A percentile compares a stretch with the other conserved stretches of the same genome.
Conservation (phyloP, 176 grass and related monocot genomes). For the Oryza coarctata region DNA sequence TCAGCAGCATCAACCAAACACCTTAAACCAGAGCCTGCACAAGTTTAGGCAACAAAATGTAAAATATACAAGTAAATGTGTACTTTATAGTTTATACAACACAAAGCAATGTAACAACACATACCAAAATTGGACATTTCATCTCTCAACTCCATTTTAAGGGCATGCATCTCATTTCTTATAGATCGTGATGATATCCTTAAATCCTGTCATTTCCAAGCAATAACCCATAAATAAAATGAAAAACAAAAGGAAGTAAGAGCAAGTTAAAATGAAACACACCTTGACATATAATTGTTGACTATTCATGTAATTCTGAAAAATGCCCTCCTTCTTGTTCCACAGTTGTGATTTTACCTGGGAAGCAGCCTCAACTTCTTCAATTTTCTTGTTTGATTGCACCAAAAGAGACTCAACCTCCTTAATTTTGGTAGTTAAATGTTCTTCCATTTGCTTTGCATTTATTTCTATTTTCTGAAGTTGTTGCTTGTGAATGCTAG, state of each 20-base stretch:
- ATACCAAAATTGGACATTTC: constrained; percentile 82
- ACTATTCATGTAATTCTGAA: constrained; percentile 50
- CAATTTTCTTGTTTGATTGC: constrained; percentile 63
- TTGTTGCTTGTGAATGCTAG: constrained; percentile 46
- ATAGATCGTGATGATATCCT: constrained; percentile 55
- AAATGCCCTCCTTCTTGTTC: constrained; percentile 69
- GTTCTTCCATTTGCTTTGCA: constrained; percentile 56
- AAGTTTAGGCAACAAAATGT: constrained; percentile 10
- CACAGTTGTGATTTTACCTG: constrained; percentile 59
- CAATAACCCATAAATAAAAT: constrained; percentile 14
- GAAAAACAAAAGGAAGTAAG: constrained; percentile 2
- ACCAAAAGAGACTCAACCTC: constrained; percentile 65
- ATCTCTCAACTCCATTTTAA: constrained; percentile 73
- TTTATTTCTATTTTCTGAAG: constrained; percentile 49
- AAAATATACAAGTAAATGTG: not conserved
- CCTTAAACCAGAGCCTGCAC: constrained; percentile 67
- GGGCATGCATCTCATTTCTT: constrained; percentile 49
- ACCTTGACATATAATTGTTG: constrained; percentile 66
- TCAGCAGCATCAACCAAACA: constrained; percentile 83
- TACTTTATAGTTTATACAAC: not conserved
- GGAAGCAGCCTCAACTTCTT: constrained; percentile 61
- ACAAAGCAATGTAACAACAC: constrained; percentile 17
- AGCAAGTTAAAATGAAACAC: constrained; percentile 17
- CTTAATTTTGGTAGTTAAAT: constrained; percentile 50
- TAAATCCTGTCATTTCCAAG: constrained; percentile 53